Conservation (phyloP, 345 rosid genomes). For the Atalantia buxifolia region DNA sequence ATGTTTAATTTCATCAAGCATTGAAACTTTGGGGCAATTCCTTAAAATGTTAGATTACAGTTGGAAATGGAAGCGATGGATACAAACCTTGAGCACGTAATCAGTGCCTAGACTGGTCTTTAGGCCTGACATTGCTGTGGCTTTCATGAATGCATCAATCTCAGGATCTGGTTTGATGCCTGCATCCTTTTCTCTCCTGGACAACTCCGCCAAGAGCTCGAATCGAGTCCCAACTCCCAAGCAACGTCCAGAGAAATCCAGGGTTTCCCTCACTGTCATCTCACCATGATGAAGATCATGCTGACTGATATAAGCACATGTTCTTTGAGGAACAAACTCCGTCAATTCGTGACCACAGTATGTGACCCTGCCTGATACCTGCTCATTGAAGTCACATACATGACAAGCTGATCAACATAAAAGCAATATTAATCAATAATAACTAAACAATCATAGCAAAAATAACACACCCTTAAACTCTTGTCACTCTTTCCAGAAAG, state of each 20-base stretch:
- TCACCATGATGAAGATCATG: conserved; percentile 63
- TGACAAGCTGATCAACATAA: not conserved
- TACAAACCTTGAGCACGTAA: conserved; percentile 59
- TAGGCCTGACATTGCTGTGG: conserved; percentile 44
- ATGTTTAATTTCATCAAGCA: not conserved
- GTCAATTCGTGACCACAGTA: conserved; percentile 46
- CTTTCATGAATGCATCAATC: conserved; percentile 70
- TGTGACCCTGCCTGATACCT: conserved; percentile 44
- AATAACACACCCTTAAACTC: conserved; percentile 39
- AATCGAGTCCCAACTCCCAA: conserved; percentile 54
- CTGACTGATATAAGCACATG: conserved; percentile 59
- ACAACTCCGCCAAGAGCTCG: conserved; percentile 42
- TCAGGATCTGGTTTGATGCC: conserved; percentile 58
- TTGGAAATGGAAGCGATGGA: conserved; percentile 11
- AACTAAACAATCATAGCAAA: not conserved
- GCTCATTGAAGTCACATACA: not conserved
- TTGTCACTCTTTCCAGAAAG: conserved; percentile 38
- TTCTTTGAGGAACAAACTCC: conserved; percentile 60
- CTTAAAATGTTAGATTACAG: not conserved
- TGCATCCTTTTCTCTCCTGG: conserved; percentile 43
- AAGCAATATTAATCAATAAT: not conserved
- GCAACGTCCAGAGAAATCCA: conserved; percentile 58
- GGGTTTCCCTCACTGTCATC: conserved; percentile 62
- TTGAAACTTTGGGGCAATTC: not conserved
- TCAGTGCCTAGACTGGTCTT: conserved; percentile 46